phyloP scores from a whole-genome alignment of 768 basidiomycete species.

The Boletus tylopilopsis region DNA sequence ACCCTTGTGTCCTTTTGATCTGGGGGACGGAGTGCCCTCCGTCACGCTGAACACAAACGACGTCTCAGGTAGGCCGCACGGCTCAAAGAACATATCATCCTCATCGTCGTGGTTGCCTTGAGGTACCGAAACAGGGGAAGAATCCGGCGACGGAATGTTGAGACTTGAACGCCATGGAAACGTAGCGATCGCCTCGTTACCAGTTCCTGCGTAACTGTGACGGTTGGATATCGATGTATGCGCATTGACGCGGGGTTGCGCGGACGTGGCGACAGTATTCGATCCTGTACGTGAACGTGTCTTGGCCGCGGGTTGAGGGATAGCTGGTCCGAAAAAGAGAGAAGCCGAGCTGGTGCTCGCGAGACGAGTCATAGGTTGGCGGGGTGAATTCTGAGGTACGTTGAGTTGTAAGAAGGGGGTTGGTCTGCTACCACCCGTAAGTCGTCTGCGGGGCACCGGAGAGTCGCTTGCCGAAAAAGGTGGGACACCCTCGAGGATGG shows the following conservation, averaged over 20 bases:
- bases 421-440: constrained; percentile 37
- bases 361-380: constrained; percentile 45
- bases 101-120: constrained; percentile 40
- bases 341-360: constrained; percentile 55
- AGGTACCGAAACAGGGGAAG: constrained; percentile 41
- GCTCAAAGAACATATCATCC: constrained; percentile 55
- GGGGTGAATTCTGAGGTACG: constrained; percentile 23
- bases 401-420: constrained; percentile 31
- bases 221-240: constrained; percentile 42
- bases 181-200: constrained; percentile 28
- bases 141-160: constrained; percentile 44
- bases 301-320: constrained; percentile 27
- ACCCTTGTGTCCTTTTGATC: constrained; percentile 28
- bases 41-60: constrained; percentile 59
- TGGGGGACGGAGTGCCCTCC: constrained; percentile 54
- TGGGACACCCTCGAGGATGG: constrained; percentile 30
- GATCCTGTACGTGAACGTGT: constrained; percentile 24
- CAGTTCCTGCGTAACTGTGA: constrained; percentile 63
- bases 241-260: constrained; percentile 3
- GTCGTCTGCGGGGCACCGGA: constrained; percentile 52
- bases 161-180: constrained; percentile 38
- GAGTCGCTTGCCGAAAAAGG: constrained; percentile 51
- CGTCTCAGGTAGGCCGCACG: constrained; percentile 39
- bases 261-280: constrained; percentile 7
- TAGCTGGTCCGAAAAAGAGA: constrained; percentile 59